Conservation (phyloP, 2,329 filamentous ascomycete genomes). For the Fusarium albosuccineum region DNA sequence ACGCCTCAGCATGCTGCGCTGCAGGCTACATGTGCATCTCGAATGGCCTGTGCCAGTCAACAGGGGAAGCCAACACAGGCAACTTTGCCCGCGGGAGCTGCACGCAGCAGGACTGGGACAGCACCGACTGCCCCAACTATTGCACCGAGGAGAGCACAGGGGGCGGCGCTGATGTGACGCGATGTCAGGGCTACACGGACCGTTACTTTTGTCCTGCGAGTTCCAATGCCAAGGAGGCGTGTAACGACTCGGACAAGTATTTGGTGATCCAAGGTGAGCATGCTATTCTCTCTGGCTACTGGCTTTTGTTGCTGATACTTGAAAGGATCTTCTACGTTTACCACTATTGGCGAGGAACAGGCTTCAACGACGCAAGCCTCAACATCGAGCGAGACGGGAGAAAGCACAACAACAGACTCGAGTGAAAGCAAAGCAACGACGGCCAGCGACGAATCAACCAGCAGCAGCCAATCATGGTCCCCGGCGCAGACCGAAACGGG, state of each 20-base stretch:
- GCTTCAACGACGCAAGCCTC: neutral
- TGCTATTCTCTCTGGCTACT: neutral
- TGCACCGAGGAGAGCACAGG: neutral
- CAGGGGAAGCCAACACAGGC: neutral
- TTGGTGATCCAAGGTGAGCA: neutral
- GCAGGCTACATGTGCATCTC: neutral
- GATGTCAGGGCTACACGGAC: neutral
- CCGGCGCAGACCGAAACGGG: neutral
- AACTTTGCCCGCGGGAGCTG: neutral
- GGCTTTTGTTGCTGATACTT: neutral
- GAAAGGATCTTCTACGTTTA: neutral
- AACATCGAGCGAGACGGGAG: neutral
- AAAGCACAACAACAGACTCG: neutral
- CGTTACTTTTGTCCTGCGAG: neutral
- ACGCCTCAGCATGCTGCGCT: neutral
- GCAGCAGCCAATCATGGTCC: neutral
- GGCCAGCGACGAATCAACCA: neutral
- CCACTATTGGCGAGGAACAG: neutral
- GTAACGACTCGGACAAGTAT: neutral
- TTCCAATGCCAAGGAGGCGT: neutral
- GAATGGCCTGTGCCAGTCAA: neutral
- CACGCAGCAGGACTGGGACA: neutral
- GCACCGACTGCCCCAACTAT: neutral
- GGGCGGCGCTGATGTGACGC: neutral
- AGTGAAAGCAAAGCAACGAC: neutral